These are phyloP conservation scores for Chlamydomonas sp. DNA, from an alignment of 139 green algal genomes.

Conservation along the genomic window DNA sequence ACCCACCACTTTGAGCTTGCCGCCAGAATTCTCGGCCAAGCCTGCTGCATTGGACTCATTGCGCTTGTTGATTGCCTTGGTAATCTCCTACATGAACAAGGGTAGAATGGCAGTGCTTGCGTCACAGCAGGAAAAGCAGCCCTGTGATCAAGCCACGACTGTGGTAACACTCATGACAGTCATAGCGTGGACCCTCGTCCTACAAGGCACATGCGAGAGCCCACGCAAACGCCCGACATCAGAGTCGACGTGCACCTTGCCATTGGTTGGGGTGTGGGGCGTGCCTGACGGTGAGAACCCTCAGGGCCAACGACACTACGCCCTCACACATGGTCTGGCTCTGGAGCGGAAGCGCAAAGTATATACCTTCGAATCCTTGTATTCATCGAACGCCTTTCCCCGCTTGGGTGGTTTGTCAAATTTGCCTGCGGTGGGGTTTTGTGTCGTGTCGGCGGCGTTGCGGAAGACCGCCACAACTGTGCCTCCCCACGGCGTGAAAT, in stretches of 20 bases:
- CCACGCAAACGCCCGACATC: too few relatives aligned
- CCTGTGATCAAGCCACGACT: not conserved
- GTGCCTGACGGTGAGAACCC: too few relatives aligned
- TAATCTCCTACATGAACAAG: constrained; percentile 21
- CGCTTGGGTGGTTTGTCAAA: constrained; percentile 35
- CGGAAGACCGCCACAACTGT: not conserved
- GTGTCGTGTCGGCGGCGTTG: too few relatives aligned
- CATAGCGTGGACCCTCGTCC: not conserved
- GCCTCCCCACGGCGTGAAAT: not conserved
- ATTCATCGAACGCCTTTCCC: not conserved
- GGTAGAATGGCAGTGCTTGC: not conserved
- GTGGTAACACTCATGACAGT: not conserved
- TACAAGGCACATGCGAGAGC: not conserved
- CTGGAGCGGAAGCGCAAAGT: too few relatives aligned
- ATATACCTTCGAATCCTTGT: not conserved
- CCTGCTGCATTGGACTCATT: constrained; percentile 29
- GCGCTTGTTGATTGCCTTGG: constrained; percentile 42
- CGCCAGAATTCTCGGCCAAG: constrained; percentile 18
- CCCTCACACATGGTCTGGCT: not conserved
- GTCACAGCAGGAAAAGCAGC: not conserved
- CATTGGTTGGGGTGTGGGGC: too few relatives aligned
- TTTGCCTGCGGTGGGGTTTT: constrained; percentile 17
- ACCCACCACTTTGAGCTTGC: constrained; percentile 43
- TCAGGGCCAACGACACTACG: not conserved
- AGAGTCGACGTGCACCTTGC: too few relatives aligned